phyloP scores from a whole-genome alignment of 805 yeast genomes.

The Limtongozyma cylindracea region DNA sequence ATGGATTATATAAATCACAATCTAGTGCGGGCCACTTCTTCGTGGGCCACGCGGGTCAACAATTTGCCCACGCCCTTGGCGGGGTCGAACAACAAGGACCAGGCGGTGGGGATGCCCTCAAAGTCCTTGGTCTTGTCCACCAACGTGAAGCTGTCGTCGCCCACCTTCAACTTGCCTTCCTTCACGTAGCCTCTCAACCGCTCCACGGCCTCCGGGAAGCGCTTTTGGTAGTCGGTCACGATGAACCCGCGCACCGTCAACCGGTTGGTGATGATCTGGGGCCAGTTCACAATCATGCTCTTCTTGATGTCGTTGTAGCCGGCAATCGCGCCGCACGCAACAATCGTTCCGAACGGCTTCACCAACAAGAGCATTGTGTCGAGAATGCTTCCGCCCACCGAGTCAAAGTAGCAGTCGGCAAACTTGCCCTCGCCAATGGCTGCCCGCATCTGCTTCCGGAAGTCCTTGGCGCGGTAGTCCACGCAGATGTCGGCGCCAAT shows the following conservation, averaged over 20 bases:
- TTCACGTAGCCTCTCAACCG: constrained; percentile 11
- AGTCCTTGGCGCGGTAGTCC: constrained; percentile 21
- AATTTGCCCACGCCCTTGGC: constrained; percentile 22
- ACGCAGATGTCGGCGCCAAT: constrained; percentile 26
- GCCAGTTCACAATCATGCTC: constrained; percentile 13
- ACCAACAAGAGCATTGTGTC: constrained; percentile 14
- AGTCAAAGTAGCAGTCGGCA: constrained; percentile 29
- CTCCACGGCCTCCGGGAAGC: constrained; percentile 12
- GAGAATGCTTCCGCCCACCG: constrained; percentile 37
- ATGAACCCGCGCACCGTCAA: constrained; percentile 27
- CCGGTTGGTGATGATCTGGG: constrained; percentile 20
- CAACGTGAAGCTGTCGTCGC: constrained; percentile 11
- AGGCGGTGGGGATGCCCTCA: constrained; percentile 15
- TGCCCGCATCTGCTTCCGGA: constrained; percentile 5
- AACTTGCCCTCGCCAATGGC: constrained; percentile 18
- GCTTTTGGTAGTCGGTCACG: constrained; percentile 14
- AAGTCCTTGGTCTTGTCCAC: constrained; percentile 7
- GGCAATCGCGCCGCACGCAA: constrained; percentile 42
- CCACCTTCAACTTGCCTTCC: constrained; percentile 14
- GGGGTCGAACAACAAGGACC: constrained; percentile 19
- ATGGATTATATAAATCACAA: too few relatives aligned
- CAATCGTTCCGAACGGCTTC: constrained; percentile 15
- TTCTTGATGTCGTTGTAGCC: constrained; percentile 21
- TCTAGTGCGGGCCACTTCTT: too few relatives aligned
- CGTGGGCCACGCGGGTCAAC: constrained; percentile 14